Conservation (phyloP, 225 moss, liverwort and hornwort genomes). For the Sphagnum tenellum region DNA sequence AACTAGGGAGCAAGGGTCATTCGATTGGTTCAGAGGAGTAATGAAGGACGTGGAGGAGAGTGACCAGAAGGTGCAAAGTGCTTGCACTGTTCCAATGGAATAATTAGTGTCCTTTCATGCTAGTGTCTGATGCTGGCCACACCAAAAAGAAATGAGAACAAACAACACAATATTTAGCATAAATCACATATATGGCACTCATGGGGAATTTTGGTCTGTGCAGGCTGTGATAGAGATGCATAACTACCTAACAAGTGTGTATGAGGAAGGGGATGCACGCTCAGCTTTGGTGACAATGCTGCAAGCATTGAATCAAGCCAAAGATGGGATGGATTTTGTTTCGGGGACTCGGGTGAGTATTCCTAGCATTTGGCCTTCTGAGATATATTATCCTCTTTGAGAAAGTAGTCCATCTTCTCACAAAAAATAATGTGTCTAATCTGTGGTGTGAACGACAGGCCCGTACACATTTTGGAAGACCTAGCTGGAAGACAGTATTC, state of each 20-base stretch:
- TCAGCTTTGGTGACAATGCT: constrained; percentile 96
- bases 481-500: constrained; percentile 97
- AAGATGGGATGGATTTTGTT: constrained; percentile 87
- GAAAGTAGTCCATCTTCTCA: no score
- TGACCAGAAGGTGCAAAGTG: constrained; percentile 52
- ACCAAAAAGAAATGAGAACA: no score
- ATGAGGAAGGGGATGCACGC: constrained; percentile 93
- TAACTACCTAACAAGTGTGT: constrained; percentile 94
- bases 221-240: constrained; percentile 97
- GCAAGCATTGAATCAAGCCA: constrained; percentile 89
- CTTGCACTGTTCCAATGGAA: no score
- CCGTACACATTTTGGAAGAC: constrained; percentile 95
- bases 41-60: constrained; percentile 85
- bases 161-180: no score
- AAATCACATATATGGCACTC: no score
- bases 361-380: background rate
- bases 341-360: constrained; percentile 85
- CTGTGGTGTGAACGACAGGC: constrained; percentile 31
- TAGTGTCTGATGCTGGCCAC: no score
- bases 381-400: background rate
- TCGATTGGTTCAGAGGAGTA: constrained; percentile 95
- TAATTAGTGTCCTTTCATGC: no score
- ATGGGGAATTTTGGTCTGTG: no score
- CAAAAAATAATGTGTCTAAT: no score
- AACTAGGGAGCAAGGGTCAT: constrained; percentile 89